Evolutionary conservation across 371 early-diverging fungal genomes (phyloP).

Genomic region (Aphelidium insulamus): DNA sequence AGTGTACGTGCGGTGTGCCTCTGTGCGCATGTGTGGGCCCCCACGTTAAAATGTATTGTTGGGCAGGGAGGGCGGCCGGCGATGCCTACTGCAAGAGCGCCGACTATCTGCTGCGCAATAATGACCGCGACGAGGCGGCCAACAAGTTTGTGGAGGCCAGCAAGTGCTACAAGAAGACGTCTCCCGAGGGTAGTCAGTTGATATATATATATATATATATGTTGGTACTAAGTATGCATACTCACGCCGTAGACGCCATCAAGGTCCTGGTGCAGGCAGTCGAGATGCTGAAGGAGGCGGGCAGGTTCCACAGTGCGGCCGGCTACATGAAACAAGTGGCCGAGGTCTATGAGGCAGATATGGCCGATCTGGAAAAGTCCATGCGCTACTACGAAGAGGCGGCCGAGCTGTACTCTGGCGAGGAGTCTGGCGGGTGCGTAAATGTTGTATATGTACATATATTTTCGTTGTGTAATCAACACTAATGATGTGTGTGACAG

Average conservation of each 20-base stretch:
- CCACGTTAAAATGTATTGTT: not conserved
- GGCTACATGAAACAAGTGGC: constrained; percentile 82
- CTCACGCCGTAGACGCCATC: constrained; percentile 50
- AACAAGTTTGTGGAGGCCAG: constrained; percentile 59
- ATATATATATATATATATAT: not conserved
- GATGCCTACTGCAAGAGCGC: constrained; percentile 68
- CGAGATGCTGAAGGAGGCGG: constrained; percentile 43
- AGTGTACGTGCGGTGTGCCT: constrained; percentile 25
- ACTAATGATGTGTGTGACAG: constrained; percentile 11
- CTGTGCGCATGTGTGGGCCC: not conserved
- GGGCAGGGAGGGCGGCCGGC: constrained; percentile 70
- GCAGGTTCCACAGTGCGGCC: constrained; percentile 79
- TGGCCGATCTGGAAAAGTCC: constrained; percentile 55
- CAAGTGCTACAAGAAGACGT: constrained; percentile 58
- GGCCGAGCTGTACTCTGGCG: constrained; percentile 68
- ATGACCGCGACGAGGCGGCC: constrained; percentile 64
- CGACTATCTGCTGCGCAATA: constrained; percentile 30
- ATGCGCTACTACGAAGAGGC: constrained; percentile 69
- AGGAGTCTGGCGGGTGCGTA: constrained; percentile 66
- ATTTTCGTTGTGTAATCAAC: constrained; percentile 5
- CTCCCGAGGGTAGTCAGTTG: constrained; percentile 36
- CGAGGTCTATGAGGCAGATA: constrained; percentile 68
- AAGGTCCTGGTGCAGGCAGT: constrained; percentile 44
- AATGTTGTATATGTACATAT: not conserved
- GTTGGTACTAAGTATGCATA: not conserved